Evolutionary conservation across 2,329 filamentous ascomycete species (phyloP), one percentile per base, ranked within the genome.

Genomic region (Fusarium proliferatum): DNA sequence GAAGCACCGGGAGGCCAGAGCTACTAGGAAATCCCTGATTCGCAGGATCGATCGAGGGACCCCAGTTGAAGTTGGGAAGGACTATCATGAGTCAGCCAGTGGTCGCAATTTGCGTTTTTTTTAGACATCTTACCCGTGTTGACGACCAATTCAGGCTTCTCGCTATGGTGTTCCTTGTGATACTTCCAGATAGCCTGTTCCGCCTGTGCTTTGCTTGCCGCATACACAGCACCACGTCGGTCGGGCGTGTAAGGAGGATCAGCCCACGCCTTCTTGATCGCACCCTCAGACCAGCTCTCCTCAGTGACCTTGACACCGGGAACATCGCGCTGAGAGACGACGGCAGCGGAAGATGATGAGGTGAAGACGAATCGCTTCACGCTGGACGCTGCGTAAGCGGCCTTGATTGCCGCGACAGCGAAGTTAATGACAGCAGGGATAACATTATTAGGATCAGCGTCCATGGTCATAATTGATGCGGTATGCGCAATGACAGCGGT

Each of bases 171-270:
- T 15, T 78, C 70, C 13, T 72, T 30, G 7, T 75, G 51, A 15
- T 80, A 85, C 28, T 82, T 80, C 84, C 84, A 85, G 8, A 81
- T 41, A 4, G 77, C 80, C 61, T 80, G 76, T 56, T 86, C 84
- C 0, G 76, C 77, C 59, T 80, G 75, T 0, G 75, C 72, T 64
- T 86, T 86, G 63, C 82, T 84, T 0, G 84, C 83, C 0, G 69
- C 71, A 56, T 86, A 86, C 2, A 82, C 80, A 12, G 63, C 15
- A 4, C 59, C 71, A 1, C 67, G 61, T n/a, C 79, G 75, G 3
- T 80, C 78, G 0, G 76, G 59, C 0, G 71, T 73, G 38, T 83
- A 84, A 2, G 80, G 82, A 6, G 79, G 81, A 5, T 80, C 79
- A 19, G 79, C 79, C 80, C 82, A 84, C 2, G 84, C 84, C 9